Evolutionary conservation across 176 grass and related monocot genomes (phyloP), one percentile per base, ranked within the genome.

Genomic region (Rhynchospora tenuis): DNA sequence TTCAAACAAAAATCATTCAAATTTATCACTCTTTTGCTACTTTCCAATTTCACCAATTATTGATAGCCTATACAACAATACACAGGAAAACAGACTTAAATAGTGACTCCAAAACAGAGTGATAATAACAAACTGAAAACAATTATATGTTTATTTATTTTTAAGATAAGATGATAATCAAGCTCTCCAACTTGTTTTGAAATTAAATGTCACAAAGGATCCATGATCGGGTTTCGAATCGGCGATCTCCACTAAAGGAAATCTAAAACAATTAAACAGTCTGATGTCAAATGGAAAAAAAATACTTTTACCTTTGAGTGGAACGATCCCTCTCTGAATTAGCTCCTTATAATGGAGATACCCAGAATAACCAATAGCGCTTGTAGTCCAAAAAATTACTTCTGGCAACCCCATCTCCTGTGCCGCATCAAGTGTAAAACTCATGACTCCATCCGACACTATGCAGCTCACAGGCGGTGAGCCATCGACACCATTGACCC

Each of bases 401-500:
- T 81, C 87, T 3, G 86, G 84, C 0, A 88, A 33, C 12, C 77
- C 86, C 16, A 91, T 19, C 57, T 93, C 78, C 23, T 83, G 19
- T 0, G 86, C 84, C 1, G 86, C 89, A 22, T 93, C 78, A 1
- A 93, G 6, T 10, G 57, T 61, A 68, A 93, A 93, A 60, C 72
- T 86, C 89, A 87, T 91, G 44, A 50, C 17, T 64, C 73, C 59
- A 81, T 93, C 88, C 10, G 31, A 85, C 33, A 91, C 17, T 20
- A 93, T 17, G 82, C 91, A 93, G 1, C 86, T 91, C 46, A 93
- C 78, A 19, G 81, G 86, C 28, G 89, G 91, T 52, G 11, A 47
- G 3, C n/a, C 88, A 7, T 1, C 16, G 10, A 61, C 46, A 26
- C 14, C 14, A 7, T 85, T 83, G 55, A 90, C 86, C 0, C 42